Evolutionary conservation across 306 rosid species (phyloP).

Genomic region (Gillenia trifoliata): DNA sequence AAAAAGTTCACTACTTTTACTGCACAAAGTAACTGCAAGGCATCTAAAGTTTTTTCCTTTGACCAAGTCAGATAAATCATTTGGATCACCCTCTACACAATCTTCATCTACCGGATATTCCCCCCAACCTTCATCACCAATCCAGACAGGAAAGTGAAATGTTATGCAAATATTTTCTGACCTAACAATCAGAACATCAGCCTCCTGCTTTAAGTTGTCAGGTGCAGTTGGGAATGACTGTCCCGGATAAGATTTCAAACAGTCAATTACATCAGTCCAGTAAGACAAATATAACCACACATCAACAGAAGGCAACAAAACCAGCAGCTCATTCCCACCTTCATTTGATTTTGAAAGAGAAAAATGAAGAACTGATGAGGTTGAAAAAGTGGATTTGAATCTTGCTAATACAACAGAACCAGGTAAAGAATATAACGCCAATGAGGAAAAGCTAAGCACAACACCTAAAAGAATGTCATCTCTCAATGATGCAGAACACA

Average conservation of each 20-base stretch:
- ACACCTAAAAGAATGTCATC: constrained; percentile 45
- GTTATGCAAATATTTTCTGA: constrained; percentile 46
- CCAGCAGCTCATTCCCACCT: constrained; percentile 36
- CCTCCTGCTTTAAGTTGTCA: constrained; percentile 33
- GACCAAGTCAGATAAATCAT: constrained; percentile 29
- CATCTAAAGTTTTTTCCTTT: constrained; percentile 42
- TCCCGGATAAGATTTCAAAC: constrained; percentile 32
- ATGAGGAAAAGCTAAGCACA: constrained; percentile 50
- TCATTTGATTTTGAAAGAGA: constrained; percentile 46
- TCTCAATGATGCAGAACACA: constrained; percentile 52
- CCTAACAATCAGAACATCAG: constrained; percentile 28
- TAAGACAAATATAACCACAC: constrained; percentile 71
- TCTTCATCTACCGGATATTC: constrained; percentile 37
- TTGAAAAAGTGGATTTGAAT: constrained; percentile 37
- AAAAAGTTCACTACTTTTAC: constrained; percentile 47
- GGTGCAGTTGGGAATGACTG: constrained; percentile 25
- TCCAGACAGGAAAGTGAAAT: constrained; percentile 61
- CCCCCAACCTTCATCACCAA: constrained; percentile 28
- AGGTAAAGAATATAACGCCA: constrained; percentile 43
- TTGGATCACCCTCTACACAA: constrained; percentile 24
- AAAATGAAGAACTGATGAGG: constrained; percentile 44
- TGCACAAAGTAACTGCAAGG: constrained; percentile 39
- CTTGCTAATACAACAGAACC: constrained; percentile 48
- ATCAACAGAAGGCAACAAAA: constrained; percentile 64
- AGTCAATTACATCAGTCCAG: constrained; percentile 59